Base-by-base conservation (phyloP, 305 asterid species). In the Coffea humblotiana region DNA sequence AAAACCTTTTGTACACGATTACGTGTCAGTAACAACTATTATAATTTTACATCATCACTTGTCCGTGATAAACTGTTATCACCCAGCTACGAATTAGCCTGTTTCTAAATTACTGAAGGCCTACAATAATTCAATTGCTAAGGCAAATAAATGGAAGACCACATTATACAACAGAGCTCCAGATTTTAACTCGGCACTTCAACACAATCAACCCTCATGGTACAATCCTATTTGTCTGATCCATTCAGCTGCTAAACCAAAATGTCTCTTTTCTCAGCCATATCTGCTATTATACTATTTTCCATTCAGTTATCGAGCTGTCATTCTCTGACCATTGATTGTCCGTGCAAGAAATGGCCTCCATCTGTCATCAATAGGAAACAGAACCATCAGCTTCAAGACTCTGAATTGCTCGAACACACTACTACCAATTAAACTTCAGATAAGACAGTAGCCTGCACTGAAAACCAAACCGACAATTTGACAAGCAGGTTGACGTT, bases 291-390 rank as follows among this genome's bases (percentile, higher is more conserved):
- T 64, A 71, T 61, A 32, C 77, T 77, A 76, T 60, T 76, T 48
- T 25, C 78, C 70, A 51, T 56, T 32, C 49, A 68, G 43, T 37
- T 18, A 45, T 68, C 3, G 15, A 29, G 56, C 27, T 19, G 75
- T 85, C 73, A 82, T 83, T 83, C 87, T 77, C 71, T 70, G 76
- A 60, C 80, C 82, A 82, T 72, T 56, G 87, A 75, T 82, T 84
- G 89, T 72, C 84, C 84, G 2, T 82, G 88, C 81, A 82, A 80
- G 86, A 80, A 85, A 65, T 66, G 86, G 10, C 86, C 86, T 13
- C 86, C 88, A 37, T 80, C 88, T 85, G 84, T 70, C 52, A 54
- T 1, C 11, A 23, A 32, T 32, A 52, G 66, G 58, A 43, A 51
- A 56, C n/a, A 66, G 70, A 56, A 48, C 69, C 14, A 45, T 54